Conservation (phyloP, 2,329 filamentous ascomycete species). For the Botryotinia calthae region DNA sequence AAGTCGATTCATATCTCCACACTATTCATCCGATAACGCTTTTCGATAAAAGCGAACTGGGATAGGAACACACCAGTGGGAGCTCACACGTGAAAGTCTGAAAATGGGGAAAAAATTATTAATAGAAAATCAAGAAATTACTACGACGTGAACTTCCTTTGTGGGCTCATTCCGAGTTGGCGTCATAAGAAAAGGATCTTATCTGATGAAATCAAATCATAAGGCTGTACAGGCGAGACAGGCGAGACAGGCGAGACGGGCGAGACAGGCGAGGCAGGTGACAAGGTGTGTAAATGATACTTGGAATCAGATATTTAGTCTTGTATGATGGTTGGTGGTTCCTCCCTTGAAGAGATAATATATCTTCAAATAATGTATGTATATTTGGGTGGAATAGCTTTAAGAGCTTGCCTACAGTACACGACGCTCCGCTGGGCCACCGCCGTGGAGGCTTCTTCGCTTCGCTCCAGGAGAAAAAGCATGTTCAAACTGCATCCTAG, state of each 20-base stretch:
- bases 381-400: not conserved
- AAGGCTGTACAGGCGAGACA: not conserved
- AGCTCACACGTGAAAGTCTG: constrained; percentile 4
- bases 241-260: not conserved
- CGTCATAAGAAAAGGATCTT: not conserved
- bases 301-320: not conserved
- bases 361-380: no score
- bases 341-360: not conserved
- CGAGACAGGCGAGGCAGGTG: not conserved
- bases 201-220: not conserved
- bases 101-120: not conserved
- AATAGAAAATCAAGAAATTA: not conserved
- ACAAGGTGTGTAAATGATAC: no score
- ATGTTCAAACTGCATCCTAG: not conserved
- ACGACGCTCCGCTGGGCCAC: not conserved
- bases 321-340: not conserved
- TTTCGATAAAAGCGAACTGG: constrained; percentile 1
- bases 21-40: constrained; percentile 15
- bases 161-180: not conserved
- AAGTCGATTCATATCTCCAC: constrained; percentile 12
- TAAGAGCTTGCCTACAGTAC: not conserved
- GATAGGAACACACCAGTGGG: not conserved
- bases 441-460: not conserved
- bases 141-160: no score
- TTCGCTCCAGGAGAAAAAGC: not conserved